Conservation (phyloP, 331 rosid genomes). For the Quercus tomentella region DNA sequence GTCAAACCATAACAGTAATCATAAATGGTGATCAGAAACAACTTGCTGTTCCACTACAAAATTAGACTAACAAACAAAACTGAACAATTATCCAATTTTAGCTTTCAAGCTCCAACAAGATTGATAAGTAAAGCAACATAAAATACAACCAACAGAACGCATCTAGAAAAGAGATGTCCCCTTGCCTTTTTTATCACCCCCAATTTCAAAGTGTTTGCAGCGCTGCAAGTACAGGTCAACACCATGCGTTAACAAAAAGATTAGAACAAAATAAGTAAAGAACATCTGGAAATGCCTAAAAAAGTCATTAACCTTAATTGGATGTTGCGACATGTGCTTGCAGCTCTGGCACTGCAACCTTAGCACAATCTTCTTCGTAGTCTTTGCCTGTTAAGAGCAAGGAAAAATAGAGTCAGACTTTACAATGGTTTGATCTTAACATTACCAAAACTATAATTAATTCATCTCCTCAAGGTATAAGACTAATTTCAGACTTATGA, state of each 20-base stretch:
- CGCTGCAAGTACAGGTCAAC: conserved; percentile 48
- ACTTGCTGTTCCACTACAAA: too few relatives aligned
- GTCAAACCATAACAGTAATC: too few relatives aligned
- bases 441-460: too few relatives aligned
- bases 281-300: background rate
- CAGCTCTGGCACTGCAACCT: conserved; percentile 87
- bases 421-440: too few relatives aligned
- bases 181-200: conserved; percentile 91
- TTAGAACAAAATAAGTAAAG: background rate
- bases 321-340: conserved; percentile 78
- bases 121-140: background rate
- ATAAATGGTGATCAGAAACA: too few relatives aligned
- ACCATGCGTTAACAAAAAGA: background rate
- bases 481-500: background rate
- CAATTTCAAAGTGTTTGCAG: conserved; percentile 85
- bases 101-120: background rate
- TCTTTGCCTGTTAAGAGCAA: conserved; percentile 53
- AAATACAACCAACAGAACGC: background rate
- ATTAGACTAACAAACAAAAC: too few relatives aligned
- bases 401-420: too few relatives aligned
- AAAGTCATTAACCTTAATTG: conserved; percentile 54
- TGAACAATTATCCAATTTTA: background rate
- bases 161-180: conserved; percentile 75
- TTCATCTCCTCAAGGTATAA: too few relatives aligned
- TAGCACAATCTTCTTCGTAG: conserved; percentile 78